Conservation (phyloP, 768 basidiomycete species). For the Suillus decipiens region DNA sequence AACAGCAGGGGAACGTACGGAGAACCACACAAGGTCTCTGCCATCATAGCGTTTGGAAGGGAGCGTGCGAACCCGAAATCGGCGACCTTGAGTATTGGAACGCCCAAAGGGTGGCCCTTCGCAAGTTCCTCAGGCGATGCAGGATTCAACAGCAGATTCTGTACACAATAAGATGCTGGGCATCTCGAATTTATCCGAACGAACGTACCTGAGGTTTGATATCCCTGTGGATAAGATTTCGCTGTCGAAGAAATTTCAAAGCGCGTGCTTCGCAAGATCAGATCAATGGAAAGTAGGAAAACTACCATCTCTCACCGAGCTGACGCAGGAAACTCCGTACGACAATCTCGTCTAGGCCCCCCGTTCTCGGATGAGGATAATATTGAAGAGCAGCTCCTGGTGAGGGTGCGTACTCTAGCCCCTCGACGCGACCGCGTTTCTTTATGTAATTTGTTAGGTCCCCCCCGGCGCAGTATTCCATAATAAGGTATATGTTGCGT, state of each 20-base stretch:
- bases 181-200: neutral
- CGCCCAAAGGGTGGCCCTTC: constrained; percentile 86
- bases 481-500: constrained; percentile 88
- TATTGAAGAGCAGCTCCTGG: constrained; percentile 74
- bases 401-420: constrained; percentile 77
- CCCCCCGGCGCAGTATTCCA: constrained; percentile 96
- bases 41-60: constrained; percentile 90
- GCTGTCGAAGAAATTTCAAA: constrained; percentile 85
- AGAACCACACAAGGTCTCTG: constrained; percentile 96
- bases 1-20: constrained; percentile 60
- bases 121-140: constrained; percentile 77
- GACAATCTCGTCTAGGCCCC: constrained; percentile 88
- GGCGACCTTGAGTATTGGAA: constrained; percentile 94
- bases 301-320: constrained; percentile 54
- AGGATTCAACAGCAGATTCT: constrained; percentile 91
- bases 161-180: constrained; percentile 14
- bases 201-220: constrained; percentile 85
- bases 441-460: constrained; percentile 97
- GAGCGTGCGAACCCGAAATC: constrained; percentile 98
- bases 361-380: constrained; percentile 89
- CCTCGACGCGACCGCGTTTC: constrained; percentile 92
- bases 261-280: constrained; percentile 65
- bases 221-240: constrained; percentile 93
- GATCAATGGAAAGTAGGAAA: neutral
- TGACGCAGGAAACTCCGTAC: constrained; percentile 93